Conservation (phyloP, 768 basidiomycete species). For the Imleria badia region DNA sequence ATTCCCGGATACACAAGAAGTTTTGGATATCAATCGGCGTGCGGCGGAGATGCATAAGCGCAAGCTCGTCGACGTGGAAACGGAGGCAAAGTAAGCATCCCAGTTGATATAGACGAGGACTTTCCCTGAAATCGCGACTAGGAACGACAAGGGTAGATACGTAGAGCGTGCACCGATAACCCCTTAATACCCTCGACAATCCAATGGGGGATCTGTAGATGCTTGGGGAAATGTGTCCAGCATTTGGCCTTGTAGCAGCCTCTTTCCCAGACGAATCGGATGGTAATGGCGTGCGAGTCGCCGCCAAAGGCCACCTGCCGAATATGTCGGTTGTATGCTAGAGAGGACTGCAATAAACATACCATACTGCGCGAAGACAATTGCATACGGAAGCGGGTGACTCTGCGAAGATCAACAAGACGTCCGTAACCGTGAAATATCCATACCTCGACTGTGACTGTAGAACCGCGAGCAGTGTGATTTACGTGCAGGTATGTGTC, state of each 20-base stretch:
- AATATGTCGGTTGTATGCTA: not conserved
- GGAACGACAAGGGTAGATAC: conserved; percentile 29
- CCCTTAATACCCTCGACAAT: conserved; percentile 9
- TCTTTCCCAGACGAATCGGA: conserved; percentile 52
- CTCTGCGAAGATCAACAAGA: conserved; percentile 38
- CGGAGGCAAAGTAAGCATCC: conserved; percentile 53
- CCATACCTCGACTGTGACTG: conserved; percentile 22
- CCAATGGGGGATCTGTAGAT: conserved; percentile 2
- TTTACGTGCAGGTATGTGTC: conserved; percentile 28
- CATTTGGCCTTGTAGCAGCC: conserved; percentile 47
- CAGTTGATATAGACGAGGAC: not conserved
- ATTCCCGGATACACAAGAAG: conserved; percentile 85
- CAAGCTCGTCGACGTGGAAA: conserved; percentile 59
- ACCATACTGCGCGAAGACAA: conserved; percentile 62
- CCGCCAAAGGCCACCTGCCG: conserved; percentile 47
- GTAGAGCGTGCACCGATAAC: conserved; percentile 16
- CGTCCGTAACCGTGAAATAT: not conserved
- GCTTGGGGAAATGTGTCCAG: conserved; percentile 47
- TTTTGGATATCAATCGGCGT: conserved; percentile 66
- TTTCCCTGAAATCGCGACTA: conserved; percentile 6
- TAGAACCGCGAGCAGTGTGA: conserved; percentile 26
- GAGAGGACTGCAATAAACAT: conserved; percentile 6
- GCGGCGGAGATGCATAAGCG: conserved; percentile 71
- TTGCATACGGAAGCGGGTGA: conserved; percentile 49
- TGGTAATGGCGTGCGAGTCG: conserved; percentile 56